These are phyloP conservation scores for Picea sitchensis DNA, from an alignment of 75 land plant species.

Conservation along the genomic window DNA sequence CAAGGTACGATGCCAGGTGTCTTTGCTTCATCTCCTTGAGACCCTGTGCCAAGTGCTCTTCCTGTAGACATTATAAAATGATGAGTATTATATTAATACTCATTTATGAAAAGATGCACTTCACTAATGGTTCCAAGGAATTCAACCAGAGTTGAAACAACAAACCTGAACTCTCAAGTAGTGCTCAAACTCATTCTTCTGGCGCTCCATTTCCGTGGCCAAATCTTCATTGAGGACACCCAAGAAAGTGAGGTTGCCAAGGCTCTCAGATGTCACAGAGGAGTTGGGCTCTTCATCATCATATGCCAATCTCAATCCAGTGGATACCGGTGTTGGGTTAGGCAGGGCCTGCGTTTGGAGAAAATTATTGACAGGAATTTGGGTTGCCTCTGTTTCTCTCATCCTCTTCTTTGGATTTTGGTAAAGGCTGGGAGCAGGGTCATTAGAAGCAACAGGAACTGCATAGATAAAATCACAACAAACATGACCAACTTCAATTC, in stretches of 20 bases:
- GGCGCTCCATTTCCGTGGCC: constrained; percentile 42
- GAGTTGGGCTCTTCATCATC: constrained; percentile 60
- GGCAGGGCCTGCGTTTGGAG: constrained; percentile 2
- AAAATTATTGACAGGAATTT: constrained; percentile 3
- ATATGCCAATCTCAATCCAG: constrained; percentile 63
- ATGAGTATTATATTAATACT: not conserved
- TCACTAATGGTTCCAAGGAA: not conserved
- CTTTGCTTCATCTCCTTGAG: constrained; percentile 51
- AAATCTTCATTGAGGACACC: constrained; percentile 38
- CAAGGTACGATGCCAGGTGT: constrained; percentile 41
- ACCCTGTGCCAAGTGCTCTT: constrained; percentile 46
- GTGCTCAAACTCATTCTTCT: constrained; percentile 53
- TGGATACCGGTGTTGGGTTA: constrained; percentile 51
- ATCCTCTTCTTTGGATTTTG: constrained; percentile 6
- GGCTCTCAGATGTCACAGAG: constrained; percentile 39
- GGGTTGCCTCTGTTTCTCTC: not conserved
- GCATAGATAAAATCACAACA: not conserved
- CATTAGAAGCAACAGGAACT: constrained; percentile 11
- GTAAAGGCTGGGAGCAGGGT: not conserved
- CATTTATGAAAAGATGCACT: not conserved
- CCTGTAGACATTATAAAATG: constrained; percentile 27
- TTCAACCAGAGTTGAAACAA: not conserved
- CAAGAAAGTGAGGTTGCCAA: constrained; percentile 20
- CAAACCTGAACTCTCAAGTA: constrained; percentile 55
- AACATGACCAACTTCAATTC: not conserved